A percentile compares a stretch with the other conserved stretches of the same genome.
Conservation (phyloP, 139 green algal genomes). For the Chlamydomonas schloesseri region DNA sequence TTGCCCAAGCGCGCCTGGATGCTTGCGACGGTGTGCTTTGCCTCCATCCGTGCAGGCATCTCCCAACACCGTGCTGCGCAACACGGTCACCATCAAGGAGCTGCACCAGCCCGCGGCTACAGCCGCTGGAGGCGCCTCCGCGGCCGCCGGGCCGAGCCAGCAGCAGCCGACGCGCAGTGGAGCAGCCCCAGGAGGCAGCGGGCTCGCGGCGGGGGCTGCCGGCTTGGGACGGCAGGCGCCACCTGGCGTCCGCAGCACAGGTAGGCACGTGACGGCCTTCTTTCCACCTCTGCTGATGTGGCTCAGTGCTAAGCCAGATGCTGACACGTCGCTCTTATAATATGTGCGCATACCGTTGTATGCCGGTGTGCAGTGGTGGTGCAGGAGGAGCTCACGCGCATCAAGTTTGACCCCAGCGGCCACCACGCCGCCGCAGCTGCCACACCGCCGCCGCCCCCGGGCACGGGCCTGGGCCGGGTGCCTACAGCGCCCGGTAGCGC, state of each 20-base stretch:
- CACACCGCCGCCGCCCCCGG: no score
- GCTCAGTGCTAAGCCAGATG: no score
- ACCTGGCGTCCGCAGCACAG: not conserved
- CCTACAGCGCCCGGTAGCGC: no score
- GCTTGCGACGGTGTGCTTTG: no score
- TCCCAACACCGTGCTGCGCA: conserved; percentile 28
- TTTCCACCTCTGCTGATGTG: no score
- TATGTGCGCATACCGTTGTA: not conserved
- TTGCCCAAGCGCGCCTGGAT: no score
- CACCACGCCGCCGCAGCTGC: no score
- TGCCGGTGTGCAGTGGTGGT: not conserved
- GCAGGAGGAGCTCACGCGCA: conserved; percentile 2
- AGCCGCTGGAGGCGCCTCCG: not conserved
- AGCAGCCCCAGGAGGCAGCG: not conserved
- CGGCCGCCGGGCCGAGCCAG: not conserved
- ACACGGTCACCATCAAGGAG: conserved; percentile 26
- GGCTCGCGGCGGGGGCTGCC: no score
- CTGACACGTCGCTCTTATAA: no score
- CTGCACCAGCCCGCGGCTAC: not conserved
- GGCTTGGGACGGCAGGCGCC: not conserved
- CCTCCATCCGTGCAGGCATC: not conserved
- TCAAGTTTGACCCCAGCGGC: not conserved
- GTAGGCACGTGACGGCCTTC: no score
- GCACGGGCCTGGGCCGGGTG: no score
- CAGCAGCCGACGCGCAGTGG: not conserved